Evolutionary conservation across 306 rosid genomes (phyloP).

Genomic region (Cicer arietinum): DNA sequence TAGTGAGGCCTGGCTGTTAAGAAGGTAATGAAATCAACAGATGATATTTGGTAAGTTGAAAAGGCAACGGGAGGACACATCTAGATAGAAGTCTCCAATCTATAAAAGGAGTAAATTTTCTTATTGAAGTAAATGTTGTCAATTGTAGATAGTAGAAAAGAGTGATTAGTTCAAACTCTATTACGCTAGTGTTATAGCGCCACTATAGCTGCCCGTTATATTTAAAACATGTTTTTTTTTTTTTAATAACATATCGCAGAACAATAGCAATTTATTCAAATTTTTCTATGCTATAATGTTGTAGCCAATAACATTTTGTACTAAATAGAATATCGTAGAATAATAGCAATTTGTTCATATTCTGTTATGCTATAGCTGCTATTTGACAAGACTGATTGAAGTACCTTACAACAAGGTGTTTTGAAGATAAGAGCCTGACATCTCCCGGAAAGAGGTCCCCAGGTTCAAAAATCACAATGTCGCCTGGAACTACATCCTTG

Average conservation of each 20-base stretch:
- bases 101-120: constrained; percentile 14
- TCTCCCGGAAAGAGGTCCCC: constrained; percentile 94
- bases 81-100: constrained; percentile 36
- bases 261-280: too few species aligned
- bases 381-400: not conserved
- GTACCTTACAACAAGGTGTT: constrained; percentile 86
- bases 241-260: too few species aligned
- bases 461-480: constrained; percentile 84
- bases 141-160: too few species aligned
- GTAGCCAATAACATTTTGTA: too few species aligned
- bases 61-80: constrained; percentile 18
- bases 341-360: too few species aligned
- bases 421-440: constrained; percentile 74
- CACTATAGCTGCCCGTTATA: too few species aligned
- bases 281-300: too few species aligned
- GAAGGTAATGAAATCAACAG: constrained; percentile 46
- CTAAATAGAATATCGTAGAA: too few species aligned
- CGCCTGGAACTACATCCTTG: constrained; percentile 85
- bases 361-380: too few species aligned
- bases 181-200: too few species aligned
- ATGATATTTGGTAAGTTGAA: constrained; percentile 24
- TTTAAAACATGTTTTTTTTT: too few species aligned
- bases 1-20: constrained; percentile 86
- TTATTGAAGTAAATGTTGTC: not conserved
- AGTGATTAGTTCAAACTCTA: too few species aligned